Conservation (phyloP, 805 yeast genomes). For the Candida ulmi region DNA sequence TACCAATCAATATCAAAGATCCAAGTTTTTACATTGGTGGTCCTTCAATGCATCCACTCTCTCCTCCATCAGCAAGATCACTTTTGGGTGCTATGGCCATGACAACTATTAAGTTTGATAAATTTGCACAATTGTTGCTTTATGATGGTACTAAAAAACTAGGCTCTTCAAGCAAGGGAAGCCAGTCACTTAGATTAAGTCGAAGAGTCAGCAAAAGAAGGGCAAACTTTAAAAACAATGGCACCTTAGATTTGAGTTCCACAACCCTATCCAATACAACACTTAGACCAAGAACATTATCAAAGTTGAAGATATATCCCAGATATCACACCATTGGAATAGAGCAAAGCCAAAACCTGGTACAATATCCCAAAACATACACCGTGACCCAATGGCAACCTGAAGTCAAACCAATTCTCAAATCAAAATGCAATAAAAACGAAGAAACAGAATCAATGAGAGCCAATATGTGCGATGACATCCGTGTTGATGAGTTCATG, state of each 20-base stretch:
- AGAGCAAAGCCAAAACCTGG: too few species aligned
- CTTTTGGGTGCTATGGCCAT: background rate
- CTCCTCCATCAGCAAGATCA: background rate
- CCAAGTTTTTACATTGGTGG: slow-evolving; percentile 1
- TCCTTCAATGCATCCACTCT: background rate
- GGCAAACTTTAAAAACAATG: slow-evolving; percentile 2
- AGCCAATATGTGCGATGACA: slow-evolving; percentile 34
- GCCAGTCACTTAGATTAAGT: slow-evolving; percentile 1
- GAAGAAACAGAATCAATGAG: slow-evolving; percentile 29
- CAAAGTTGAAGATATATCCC: too few species aligned
- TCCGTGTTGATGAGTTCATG: slow-evolving; percentile 31
- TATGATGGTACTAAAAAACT: slow-evolving; percentile 22
- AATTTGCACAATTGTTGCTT: slow-evolving; percentile 21
- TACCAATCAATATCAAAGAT: slow-evolving; percentile 8
- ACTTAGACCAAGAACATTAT: background rate
- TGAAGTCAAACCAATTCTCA: slow-evolving; percentile 30
- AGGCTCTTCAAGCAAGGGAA: slow-evolving; percentile 4
- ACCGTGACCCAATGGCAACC: too few species aligned
- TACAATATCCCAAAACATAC: too few species aligned
- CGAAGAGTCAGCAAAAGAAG: background rate
- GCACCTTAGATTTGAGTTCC: slow-evolving; percentile 1
- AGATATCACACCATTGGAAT: too few species aligned
- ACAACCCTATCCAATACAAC: background rate
- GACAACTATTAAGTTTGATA: slow-evolving; percentile 22
- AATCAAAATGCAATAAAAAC: slow-evolving; percentile 28